Base-by-base conservation (phyloP, 306 rosid species). In the Quercus suber region DNA sequence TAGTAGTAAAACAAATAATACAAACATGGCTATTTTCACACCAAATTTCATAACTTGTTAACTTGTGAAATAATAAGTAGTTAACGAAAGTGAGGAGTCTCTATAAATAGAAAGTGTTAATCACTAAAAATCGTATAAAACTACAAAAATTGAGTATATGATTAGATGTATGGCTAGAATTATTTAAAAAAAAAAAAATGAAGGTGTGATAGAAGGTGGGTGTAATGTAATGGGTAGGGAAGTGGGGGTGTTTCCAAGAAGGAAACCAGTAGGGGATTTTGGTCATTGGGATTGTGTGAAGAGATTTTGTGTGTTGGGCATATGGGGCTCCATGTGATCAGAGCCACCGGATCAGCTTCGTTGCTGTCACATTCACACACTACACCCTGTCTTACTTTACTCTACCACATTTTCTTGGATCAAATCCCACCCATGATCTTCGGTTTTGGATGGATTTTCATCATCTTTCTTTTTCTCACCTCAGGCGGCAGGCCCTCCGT, bases 261-360 rank as follows among this genome's bases (percentile, higher is more conserved):
- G 98, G 98, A 89, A 91, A 92, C 97, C 88, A 85, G 82, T 69
- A 65, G 86, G 81, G 67, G 75, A 79, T 75, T 77, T 81, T 85
- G 83, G 84, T 76, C 89, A 86, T 89, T 85, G 92, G 94, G 96
- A 91, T 91, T 87, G 90, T 31, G 69, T 67, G 69, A 45, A 80
- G 53, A 82, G 92, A 88, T 91, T 83, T 80, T 72, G 69, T 79
- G 73, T 91, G 98, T 89, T 89, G 94, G 94, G 93, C 97, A 94
- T 88, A 85, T 89, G 93, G 93, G 93, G 89, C 92, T 88, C 94
- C 91, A 86, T 87, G 88, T 89, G 88, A 91, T 84, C 90, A 88
- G 65, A 72, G 78, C 89, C 94, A 71, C 87, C 76, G 64, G 77
- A 75, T 73, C 85, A 41, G 45, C 75, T 68, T 75, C 79, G 49